A percentile compares a stretch with the other conserved stretches of the same genome.
Conservation (phyloP, 768 basidiomycete genomes). For the Lentinula detonsa region DNA sequence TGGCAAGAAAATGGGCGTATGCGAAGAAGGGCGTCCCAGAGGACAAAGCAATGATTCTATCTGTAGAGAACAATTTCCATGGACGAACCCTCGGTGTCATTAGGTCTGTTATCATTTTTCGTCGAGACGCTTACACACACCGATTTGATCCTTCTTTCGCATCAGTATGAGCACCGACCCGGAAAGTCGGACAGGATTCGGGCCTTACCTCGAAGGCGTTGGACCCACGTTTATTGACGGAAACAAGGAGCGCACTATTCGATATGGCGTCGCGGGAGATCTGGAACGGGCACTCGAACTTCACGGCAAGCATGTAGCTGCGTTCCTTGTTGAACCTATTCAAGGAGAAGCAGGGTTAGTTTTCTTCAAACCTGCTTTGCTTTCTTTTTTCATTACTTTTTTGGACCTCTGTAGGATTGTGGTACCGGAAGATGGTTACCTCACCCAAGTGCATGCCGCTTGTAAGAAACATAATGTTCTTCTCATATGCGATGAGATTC, state of each 20-base stretch:
- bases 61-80: slow-evolving; percentile 91
- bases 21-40: slow-evolving; percentile 75
- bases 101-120: slow-evolving; percentile 37
- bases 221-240: slow-evolving; percentile 71
- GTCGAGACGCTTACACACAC: slow-evolving; percentile 4
- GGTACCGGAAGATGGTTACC: slow-evolving; percentile 85
- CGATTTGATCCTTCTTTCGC: slow-evolving; percentile 8
- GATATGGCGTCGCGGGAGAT: slow-evolving; percentile 81
- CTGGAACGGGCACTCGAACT: slow-evolving; percentile 75
- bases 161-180: slow-evolving; percentile 91
- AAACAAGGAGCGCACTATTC: slow-evolving; percentile 51
- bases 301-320: slow-evolving; percentile 80
- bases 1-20: slow-evolving; percentile 97
- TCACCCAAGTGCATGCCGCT: slow-evolving; percentile 66
- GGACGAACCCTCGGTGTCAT: slow-evolving; percentile 89
- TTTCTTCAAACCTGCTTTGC: not conserved
- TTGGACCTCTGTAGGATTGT: slow-evolving; percentile 59
- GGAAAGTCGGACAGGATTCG: slow-evolving; percentile 81
- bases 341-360: slow-evolving; percentile 97
- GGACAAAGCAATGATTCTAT: slow-evolving; percentile 81
- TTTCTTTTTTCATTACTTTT: not conserved
- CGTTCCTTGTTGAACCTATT: slow-evolving; percentile 95
- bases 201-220: slow-evolving; percentile 82
- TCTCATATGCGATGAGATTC: slow-evolving; percentile 98
- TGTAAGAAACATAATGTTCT: slow-evolving; percentile 93